Conservation (phyloP, 2,329 filamentous ascomycete genomes). For the Xylariaceae sp. region DNA sequence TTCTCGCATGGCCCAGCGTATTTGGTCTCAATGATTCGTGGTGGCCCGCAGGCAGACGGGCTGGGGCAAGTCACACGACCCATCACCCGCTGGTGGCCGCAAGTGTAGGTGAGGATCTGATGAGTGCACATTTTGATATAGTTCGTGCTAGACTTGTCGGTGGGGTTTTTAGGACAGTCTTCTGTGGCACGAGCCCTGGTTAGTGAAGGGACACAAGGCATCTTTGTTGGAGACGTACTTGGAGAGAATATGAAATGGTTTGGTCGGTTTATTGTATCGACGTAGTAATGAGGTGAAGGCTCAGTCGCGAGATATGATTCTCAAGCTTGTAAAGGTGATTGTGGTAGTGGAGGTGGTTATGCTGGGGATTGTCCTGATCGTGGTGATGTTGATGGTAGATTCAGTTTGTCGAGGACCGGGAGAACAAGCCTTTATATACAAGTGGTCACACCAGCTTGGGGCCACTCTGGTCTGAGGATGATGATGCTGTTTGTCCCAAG, state of each 20-base stretch:
- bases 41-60: slow-evolving; percentile 8
- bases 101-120: slow-evolving; percentile 24
- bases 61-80: slow-evolving; percentile 16
- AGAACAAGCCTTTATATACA: slow-evolving; percentile 26
- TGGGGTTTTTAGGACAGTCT: background rate
- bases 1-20: slow-evolving; percentile 14
- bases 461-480: slow-evolving; percentile 1
- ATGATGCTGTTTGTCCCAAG: slow-evolving; percentile 11
- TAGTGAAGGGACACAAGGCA: background rate
- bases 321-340: background rate
- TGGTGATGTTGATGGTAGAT: slow-evolving; percentile 12
- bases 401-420: slow-evolving; percentile 21
- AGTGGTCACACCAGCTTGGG: slow-evolving; percentile 13
- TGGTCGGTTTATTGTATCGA: background rate
- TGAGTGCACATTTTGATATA: slow-evolving; percentile 26
- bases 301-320: slow-evolving; percentile 1
- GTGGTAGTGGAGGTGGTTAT: background rate
- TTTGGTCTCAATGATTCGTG: slow-evolving; percentile 1
- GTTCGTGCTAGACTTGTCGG: slow-evolving; percentile 1
- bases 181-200: background rate
- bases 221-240: slow-evolving; percentile 4
- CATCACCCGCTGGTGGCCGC: slow-evolving; percentile 19
- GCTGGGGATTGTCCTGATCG: no score
- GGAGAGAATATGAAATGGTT: background rate
- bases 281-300: no score